These are phyloP conservation scores for Tephrocybe sp. DNA, from an alignment of 768 basidiomycete genomes.

Conservation along the genomic window DNA sequence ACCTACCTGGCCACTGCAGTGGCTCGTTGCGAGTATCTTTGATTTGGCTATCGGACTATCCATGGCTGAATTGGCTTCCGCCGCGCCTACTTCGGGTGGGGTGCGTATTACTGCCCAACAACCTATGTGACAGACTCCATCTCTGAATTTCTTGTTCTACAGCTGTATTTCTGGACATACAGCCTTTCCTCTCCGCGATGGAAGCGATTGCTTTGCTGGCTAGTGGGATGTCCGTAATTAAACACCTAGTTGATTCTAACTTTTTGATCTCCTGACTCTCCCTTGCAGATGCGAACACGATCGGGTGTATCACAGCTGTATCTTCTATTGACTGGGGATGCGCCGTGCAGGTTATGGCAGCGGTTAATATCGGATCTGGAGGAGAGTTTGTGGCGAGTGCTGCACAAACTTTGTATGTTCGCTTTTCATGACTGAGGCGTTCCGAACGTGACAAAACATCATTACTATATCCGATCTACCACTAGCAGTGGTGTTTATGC, in stretches of 20 bases:
- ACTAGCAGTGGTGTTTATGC: constrained; percentile 60
- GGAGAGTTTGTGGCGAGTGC: constrained; percentile 28
- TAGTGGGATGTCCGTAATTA: constrained; percentile 60
- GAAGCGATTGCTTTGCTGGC: constrained; percentile 62
- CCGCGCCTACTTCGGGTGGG: constrained; percentile 74
- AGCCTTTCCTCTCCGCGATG: constrained; percentile 55
- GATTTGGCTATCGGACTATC: constrained; percentile 63
- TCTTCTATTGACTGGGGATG: constrained; percentile 66
- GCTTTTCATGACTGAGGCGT: not conserved
- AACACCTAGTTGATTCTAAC: not conserved
- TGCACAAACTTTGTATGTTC: constrained; percentile 31
- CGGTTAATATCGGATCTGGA: constrained; percentile 39
- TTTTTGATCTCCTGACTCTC: constrained; percentile 9
- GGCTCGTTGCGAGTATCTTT: constrained; percentile 65
- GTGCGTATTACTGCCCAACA: constrained; percentile 35
- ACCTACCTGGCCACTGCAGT: constrained; percentile 33
- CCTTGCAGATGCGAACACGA: constrained; percentile 49
- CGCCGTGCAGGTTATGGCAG: constrained; percentile 57
- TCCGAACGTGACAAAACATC: too few species aligned
- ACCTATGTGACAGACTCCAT: too few species aligned
- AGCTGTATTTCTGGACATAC: constrained; percentile 76
- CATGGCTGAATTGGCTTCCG: constrained; percentile 71
- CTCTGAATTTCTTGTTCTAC: not conserved
- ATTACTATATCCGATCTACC: too few species aligned
- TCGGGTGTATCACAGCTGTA: constrained; percentile 43